Percentiles rank a stretch among this genome's conserved stretches.
These are phyloP conservation scores for Scutellaria baicalensis DNA, from an alignment of 257 asterid species.

Conservation along the genomic window DNA sequence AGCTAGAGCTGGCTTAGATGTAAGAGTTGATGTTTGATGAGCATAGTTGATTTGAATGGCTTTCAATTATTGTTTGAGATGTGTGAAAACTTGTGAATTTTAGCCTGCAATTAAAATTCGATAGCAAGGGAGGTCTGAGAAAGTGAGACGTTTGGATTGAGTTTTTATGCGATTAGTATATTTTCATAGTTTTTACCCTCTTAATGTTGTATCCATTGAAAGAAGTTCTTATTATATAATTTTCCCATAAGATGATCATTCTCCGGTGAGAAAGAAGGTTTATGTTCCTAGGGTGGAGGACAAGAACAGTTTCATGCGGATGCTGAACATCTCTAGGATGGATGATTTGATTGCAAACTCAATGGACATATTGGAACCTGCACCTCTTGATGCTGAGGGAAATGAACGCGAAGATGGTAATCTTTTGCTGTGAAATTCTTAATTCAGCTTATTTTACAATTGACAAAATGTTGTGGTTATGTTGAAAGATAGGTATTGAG, in stretches of 20 bases:
- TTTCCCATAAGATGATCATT: conserved; percentile 42
- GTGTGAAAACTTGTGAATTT: neutral
- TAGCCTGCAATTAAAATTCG: neutral
- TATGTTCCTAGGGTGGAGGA: conserved; percentile 96
- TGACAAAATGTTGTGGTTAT: neutral
- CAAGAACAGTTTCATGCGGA: conserved; percentile 87
- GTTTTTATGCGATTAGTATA: neutral
- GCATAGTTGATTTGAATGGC: neutral
- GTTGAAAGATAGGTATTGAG: neutral
- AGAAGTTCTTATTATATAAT: conserved; percentile 12
- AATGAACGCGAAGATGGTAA: conserved; percentile 87
- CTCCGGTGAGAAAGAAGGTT: conserved; percentile 60
- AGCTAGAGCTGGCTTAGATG: conserved; percentile 10
- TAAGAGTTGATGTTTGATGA: neutral
- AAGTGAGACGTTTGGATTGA: neutral
- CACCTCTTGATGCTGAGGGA: conserved; percentile 60
- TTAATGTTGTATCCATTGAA: neutral
- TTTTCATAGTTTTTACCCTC: neutral
- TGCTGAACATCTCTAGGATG: conserved; percentile 72
- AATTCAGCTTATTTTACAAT: neutral
- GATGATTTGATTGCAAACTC: conserved; percentile 84
- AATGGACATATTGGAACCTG: conserved; percentile 90
- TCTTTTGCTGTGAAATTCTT: conserved; percentile 3
- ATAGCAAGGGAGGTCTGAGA: neutral
- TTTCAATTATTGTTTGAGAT: neutral